Percentiles rank a stretch among this genome's conserved stretches.
These are phyloP conservation scores for Suillus lakei DNA, from an alignment of 768 basidiomycete genomes.

Conservation along the genomic window DNA sequence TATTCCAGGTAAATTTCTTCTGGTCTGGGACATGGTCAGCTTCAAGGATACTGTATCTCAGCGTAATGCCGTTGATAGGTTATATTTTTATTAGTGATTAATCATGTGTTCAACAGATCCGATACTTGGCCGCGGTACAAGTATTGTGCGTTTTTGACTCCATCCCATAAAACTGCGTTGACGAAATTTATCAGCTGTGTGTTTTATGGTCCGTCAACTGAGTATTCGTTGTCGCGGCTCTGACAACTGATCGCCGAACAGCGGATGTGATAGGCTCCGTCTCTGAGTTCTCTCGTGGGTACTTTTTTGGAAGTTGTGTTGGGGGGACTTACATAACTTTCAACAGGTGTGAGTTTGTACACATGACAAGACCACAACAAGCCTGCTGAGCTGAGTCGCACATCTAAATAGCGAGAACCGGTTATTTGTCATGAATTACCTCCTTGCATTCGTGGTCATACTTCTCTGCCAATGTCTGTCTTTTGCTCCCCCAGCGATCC, in stretches of 20 bases:
- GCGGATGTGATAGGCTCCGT: neutral
- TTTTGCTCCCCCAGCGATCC: neutral
- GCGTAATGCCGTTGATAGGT: neutral
- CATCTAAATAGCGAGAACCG: neutral
- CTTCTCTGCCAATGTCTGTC: conserved; percentile 23
- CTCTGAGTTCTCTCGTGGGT: neutral
- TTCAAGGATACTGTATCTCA: neutral
- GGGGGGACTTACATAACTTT: neutral
- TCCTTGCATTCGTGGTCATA: neutral
- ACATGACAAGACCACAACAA: neutral
- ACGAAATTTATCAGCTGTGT: neutral
- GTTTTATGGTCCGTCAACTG: neutral
- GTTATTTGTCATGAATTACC: neutral
- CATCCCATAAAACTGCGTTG: neutral
- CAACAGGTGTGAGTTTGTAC: neutral
- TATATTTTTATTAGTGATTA: neutral
- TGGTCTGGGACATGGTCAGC: conserved; percentile 5
- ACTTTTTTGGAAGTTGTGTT: neutral
- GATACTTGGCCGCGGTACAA: neutral
- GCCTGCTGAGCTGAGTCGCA: no score
- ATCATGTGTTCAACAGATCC: neutral
- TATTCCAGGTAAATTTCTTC: neutral
- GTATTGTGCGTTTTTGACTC: neutral
- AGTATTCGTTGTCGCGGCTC: neutral
- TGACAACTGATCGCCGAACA: neutral